Base-by-base conservation (phyloP, 352 stramenopile genomes). In the Phytopythium oedochilum region DNA sequence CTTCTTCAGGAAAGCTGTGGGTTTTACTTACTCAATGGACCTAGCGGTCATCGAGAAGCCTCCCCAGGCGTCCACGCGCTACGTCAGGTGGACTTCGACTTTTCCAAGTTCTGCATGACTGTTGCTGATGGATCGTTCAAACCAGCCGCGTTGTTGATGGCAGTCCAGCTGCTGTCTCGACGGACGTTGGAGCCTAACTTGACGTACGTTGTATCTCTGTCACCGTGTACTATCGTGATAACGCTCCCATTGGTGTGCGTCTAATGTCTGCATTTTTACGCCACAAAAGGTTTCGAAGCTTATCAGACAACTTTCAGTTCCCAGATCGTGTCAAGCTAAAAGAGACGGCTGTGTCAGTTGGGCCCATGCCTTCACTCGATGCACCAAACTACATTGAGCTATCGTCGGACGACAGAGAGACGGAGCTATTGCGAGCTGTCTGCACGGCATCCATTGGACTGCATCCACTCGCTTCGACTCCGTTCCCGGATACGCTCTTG, bases 21-120 rank as follows among this genome's bases (percentile, higher is more conserved):
- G 1, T 55, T 55, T 14, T 55, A 34, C 34, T 31, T 55, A 15
- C n/a, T 55, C 17, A n/a, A 43, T 28, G 28, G 45, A 8, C 2
- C 15, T 9, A 55, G n/a, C 22, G 29, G n/a, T 9, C 38, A 38
- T 17, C 11, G 56, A 54, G 26, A 57, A 53, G 31, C 22, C 20
- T 56, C 42, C 14, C 44, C 39, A 10, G 39, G 32, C 17, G 48
- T 63, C 5, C 59, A 76, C 11, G 61, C 71, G 15, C 53, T 88
- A 49, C 79, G 76, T 17, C 63, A 82, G 51, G 68, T 89, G 3
- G 76, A 89, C 46, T 86, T 89, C 43, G 79, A 89, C 46, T 76
- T 85, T 42, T 52, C 59, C 28, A 72, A 71, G 48, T 71, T 71
- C 38, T 55, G 60, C 7, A 64, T 89, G 18, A 64, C 61, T 6